A percentile compares a stretch with the other conserved stretches of the same genome.
Evolutionary conservation across 768 basidiomycete genomes (phyloP).

Genomic region (Punctularia strigosozonata): DNA sequence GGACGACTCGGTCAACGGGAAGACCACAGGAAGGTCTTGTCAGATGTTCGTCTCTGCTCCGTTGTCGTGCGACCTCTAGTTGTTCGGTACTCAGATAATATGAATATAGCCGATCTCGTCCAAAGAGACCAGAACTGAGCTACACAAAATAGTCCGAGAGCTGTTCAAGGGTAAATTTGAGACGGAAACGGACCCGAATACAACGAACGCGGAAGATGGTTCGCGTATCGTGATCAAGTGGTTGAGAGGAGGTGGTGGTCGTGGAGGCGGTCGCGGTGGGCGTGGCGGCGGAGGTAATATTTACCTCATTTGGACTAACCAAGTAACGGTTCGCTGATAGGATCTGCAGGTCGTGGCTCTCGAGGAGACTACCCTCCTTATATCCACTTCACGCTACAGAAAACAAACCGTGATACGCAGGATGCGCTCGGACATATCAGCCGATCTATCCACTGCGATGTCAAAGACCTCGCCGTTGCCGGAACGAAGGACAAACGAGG

Average conservation of each 20-base stretch:
- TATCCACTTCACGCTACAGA: slow-evolving; percentile 94
- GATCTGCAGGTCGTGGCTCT: slow-evolving; percentile 30
- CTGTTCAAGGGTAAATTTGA: slow-evolving; percentile 78
- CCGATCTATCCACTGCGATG: slow-evolving; percentile 59
- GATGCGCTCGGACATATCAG: slow-evolving; percentile 80
- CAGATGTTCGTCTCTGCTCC: slow-evolving; percentile 50
- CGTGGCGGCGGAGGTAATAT: slow-evolving; percentile 20
- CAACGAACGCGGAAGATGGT: slow-evolving; percentile 44
- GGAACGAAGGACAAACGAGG: slow-evolving; percentile 99
- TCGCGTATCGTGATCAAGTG: slow-evolving; percentile 73
- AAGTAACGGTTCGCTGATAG: slow-evolving; percentile 2
- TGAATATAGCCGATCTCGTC: slow-evolving; percentile 61
- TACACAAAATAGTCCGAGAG: slow-evolving; percentile 74
- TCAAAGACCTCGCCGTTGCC: slow-evolving; percentile 80
- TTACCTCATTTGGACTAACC: not conserved
- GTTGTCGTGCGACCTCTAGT: slow-evolving; percentile 9
- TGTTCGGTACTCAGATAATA: slow-evolving; percentile 3
- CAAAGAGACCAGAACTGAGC: slow-evolving; percentile 68
- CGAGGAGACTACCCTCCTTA: slow-evolving; percentile 72
- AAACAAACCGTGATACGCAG: slow-evolving; percentile 95
- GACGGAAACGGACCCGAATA: slow-evolving; percentile 41
- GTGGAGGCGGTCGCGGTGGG: slow-evolving; percentile 36
- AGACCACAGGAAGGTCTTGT: slow-evolving; percentile 67
- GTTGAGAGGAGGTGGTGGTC: slow-evolving; percentile 39
- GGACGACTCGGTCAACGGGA: slow-evolving; percentile 32